phyloP scores from a whole-genome alignment of 257 asterid species.

The Rhazya stricta region DNA sequence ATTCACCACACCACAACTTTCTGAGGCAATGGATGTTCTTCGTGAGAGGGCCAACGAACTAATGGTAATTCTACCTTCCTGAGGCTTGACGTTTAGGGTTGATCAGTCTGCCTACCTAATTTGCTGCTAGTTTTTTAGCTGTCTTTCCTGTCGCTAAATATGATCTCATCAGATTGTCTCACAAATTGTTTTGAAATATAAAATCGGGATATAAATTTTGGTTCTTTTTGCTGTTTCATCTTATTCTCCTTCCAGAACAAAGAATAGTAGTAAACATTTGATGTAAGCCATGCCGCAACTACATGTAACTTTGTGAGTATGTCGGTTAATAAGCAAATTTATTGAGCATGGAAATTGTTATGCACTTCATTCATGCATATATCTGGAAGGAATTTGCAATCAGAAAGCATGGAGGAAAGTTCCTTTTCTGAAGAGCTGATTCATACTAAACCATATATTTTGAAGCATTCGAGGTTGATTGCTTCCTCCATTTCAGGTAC shows the following conservation, averaged over 20 bases:
- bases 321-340: not conserved
- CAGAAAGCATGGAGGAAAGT: not conserved
- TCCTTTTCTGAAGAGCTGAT: not conserved
- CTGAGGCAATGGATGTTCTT: constrained; percentile 86
- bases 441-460: not conserved
- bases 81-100: not conserved
- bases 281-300: not conserved
- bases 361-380: not conserved
- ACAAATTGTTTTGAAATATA: not conserved
- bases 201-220: not conserved
- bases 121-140: not conserved
- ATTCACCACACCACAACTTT: constrained; percentile 67
- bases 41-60: constrained; percentile 46
- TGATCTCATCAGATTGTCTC: not conserved
- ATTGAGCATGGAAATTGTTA: not conserved
- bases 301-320: not conserved
- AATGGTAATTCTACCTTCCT: constrained; percentile 38
- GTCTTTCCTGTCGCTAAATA: not conserved
- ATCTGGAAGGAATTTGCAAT: constrained; percentile 1
- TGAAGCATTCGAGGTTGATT: not conserved
- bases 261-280: not conserved
- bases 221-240: not conserved
- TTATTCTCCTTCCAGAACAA: not conserved
- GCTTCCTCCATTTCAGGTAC: constrained; percentile 42
- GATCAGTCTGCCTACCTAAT: not conserved